Conservation (phyloP, 2,329 filamentous ascomycete genomes). For the Trichoderma koningiopsis region DNA sequence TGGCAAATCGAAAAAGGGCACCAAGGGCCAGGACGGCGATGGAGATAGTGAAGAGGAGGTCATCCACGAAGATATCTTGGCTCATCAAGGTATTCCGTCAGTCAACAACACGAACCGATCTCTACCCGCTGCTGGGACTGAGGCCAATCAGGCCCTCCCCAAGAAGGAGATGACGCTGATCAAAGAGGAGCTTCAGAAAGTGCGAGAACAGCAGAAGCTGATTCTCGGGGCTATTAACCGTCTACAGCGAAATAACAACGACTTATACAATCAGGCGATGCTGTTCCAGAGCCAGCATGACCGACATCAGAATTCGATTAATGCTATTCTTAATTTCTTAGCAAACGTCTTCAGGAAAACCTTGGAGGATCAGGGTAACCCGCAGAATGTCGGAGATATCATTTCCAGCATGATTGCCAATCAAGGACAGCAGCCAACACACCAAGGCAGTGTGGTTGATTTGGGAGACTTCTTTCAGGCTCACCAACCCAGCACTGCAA, state of each 20-base stretch:
- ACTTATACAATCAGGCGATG: slow-evolving; percentile 83
- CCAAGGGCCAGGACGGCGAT: slow-evolving; percentile 67
- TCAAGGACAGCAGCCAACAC: slow-evolving; percentile 49
- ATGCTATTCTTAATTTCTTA: slow-evolving; percentile 95
- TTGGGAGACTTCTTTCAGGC: slow-evolving; percentile 60
- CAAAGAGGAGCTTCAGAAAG: slow-evolving; percentile 75
- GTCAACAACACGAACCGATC: slow-evolving; percentile 35
- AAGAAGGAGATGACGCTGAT: slow-evolving; percentile 77
- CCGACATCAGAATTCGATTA: slow-evolving; percentile 97
- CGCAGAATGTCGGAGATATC: slow-evolving; percentile 80
- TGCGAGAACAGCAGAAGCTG: slow-evolving; percentile 82
- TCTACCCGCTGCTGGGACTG: slow-evolving; percentile 48
- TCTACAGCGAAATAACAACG: slow-evolving; percentile 81
- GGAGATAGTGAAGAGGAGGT: slow-evolving; percentile 67
- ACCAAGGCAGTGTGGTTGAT: slow-evolving; percentile 62
- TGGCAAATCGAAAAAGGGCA: slow-evolving; percentile 57
- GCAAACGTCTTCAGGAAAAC: slow-evolving; percentile 96
- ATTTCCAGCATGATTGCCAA: slow-evolving; percentile 73
- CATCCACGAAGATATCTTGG: slow-evolving; percentile 44
- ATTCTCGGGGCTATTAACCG: slow-evolving; percentile 82
- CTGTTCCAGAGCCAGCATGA: slow-evolving; percentile 91
- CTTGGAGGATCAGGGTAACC: slow-evolving; percentile 76
- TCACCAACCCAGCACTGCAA: slow-evolving; percentile 42
- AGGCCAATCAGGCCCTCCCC: slow-evolving; percentile 51
- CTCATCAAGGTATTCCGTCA: slow-evolving; percentile 30